Evolutionary conservation across 2,329 filamentous ascomycete species (phyloP), one percentile per base, ranked within the genome.

Genomic region (Colletotrichum scovillei): DNA sequence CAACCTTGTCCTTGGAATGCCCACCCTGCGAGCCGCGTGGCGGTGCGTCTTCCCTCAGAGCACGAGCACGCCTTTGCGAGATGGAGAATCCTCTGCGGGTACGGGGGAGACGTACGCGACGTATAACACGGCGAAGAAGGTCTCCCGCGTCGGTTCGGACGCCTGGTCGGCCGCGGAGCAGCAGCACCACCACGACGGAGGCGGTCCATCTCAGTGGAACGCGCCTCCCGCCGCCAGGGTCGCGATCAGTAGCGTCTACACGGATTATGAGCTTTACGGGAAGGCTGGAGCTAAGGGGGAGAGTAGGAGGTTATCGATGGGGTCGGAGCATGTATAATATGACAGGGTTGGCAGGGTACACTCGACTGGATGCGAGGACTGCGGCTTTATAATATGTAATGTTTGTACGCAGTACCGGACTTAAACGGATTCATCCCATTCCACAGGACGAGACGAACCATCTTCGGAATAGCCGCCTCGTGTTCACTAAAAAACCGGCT

Each of bases 1-100:
- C 9, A 74, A 74, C 53, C 69, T 74, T 19, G 32, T 71, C 12
- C 63, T 74, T 11, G 58, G 69, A 59, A 68, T 72, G 53, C 72
- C 72, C n/a, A 42, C 64, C 32, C 38, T 63, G 24, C 42, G 55
- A 24, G 38, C 53, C 9, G 58, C 42, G 26, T 74, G 71, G 71
- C 56, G 30, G 42, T 49, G 46, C 46, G 42, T 73, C 67, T 59
- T 65, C 46, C 70, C 67, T 9, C 7, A 24, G 12, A 42, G 26
- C 56, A 38, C 19, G 8, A 58, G 16, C 16, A 35, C 52, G 11
- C 12, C 53, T 46, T 53, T n/a, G 55, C 32, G 59, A 22, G 60
- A 16, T 28, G 2, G 16, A 30, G 49, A 16, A 12, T 35, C 67
- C 2, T 57, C 60, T 11, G 55, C 24, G 30, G 53, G 24, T 8